A percentile compares a stretch with the other conserved stretches of the same genome.
Conservation (phyloP, 148 eudicot genomes). For the Chenopodium album region DNA sequence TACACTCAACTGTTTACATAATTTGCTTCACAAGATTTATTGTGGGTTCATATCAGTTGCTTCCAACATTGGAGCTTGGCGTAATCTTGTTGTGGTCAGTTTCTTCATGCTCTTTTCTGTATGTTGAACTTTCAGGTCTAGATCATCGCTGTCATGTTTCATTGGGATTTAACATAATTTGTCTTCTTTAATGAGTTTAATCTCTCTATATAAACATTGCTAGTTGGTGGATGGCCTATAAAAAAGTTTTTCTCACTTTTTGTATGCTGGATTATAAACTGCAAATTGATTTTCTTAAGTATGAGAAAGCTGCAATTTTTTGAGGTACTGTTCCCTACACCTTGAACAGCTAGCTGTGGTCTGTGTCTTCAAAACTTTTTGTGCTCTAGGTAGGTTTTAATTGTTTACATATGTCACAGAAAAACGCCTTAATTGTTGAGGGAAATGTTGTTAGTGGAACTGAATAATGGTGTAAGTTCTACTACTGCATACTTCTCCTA, state of each 20-base stretch:
- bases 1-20: constrained; percentile 21
- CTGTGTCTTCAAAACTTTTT: not conserved
- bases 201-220: not conserved
- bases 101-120: constrained; percentile 11
- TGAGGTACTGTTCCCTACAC: not conserved
- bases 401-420: too few relatives aligned
- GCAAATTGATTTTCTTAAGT: not conserved
- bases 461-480: too few relatives aligned
- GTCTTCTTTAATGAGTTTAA: not conserved
- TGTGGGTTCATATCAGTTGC: constrained; percentile 35
- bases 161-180: not conserved
- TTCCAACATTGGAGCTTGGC: constrained; percentile 68
- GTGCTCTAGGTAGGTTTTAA: too few relatives aligned
- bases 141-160: not conserved
- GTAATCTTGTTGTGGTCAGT: constrained; percentile 87
- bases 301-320: not conserved
- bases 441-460: too few relatives aligned
- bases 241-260: too few relatives aligned
- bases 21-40: constrained; percentile 27
- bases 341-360: not conserved
- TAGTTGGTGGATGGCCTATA: not conserved
- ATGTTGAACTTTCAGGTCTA: not conserved
- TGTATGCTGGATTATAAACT: not conserved
- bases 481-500: too few relatives aligned
- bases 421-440: too few relatives aligned